These are phyloP conservation scores for Spinellus fusiger DNA, from an alignment of 192 early-diverging fungal genomes.

Conservation along the genomic window DNA sequence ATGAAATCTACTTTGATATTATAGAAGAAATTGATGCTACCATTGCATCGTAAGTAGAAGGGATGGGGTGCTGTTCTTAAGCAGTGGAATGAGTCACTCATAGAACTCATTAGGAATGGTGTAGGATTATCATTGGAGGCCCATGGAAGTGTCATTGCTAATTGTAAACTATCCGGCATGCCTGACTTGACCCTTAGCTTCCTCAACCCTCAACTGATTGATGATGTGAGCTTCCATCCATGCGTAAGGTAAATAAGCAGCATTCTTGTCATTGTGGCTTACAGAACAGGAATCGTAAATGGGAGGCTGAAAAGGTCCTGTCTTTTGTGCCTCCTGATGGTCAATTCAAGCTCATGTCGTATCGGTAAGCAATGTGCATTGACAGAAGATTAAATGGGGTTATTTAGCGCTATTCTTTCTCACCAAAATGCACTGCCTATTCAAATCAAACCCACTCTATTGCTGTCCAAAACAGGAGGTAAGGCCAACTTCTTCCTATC, in stretches of 20 bases:
- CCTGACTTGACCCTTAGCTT: conserved; percentile 81
- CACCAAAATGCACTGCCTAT: conserved; percentile 52
- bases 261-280: neutral
- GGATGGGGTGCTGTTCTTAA: neutral
- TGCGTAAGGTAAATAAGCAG: conserved; percentile 57
- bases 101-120: conserved; percentile 39
- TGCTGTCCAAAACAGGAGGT: conserved; percentile 52
- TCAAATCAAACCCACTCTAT: conserved; percentile 56
- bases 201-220: conserved; percentile 62
- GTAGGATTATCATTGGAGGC: conserved; percentile 70
- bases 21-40: conserved; percentile 86
- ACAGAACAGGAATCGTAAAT: conserved; percentile 50
- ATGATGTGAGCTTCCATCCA: conserved; percentile 84
- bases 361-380: conserved; percentile 37
- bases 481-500: neutral
- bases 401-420: conserved; percentile 49
- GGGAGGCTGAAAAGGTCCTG: conserved; percentile 70
- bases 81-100: neutral
- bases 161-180: conserved; percentile 81
- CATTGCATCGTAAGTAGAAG: conserved; percentile 52
- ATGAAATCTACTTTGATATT: conserved; percentile 95
- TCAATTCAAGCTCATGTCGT: conserved; percentile 82
- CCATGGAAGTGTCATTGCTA: conserved; percentile 73
- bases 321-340: conserved; percentile 96
- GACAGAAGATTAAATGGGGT: neutral